These are phyloP conservation scores for Fusarium ramigenum DNA, from an alignment of 2,329 filamentous ascomycete genomes.

Conservation along the genomic window DNA sequence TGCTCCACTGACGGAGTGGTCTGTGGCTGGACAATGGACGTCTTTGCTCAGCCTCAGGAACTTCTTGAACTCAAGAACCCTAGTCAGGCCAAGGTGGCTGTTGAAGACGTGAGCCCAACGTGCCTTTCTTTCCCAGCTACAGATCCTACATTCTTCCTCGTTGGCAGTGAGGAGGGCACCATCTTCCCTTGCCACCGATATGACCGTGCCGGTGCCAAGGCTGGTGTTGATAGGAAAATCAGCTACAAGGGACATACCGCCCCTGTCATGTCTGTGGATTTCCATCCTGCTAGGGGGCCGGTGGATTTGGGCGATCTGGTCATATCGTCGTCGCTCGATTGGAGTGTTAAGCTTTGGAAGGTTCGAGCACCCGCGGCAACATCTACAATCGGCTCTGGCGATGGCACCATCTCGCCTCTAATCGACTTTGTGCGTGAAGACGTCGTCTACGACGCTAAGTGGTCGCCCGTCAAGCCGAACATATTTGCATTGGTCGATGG, in stretches of 20 bases:
- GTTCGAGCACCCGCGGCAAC: slow-evolving; percentile 82
- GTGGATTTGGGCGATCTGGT: slow-evolving; percentile 95
- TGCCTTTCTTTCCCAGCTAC: slow-evolving; percentile 94
- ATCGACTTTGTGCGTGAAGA: slow-evolving; percentile 94
- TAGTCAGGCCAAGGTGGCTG: slow-evolving; percentile 76
- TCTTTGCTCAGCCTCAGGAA: slow-evolving; percentile 96
- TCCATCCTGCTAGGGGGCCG: slow-evolving; percentile 91
- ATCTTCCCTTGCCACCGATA: slow-evolving; percentile 98
- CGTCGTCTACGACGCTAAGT: slow-evolving; percentile 93
- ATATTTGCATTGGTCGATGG: slow-evolving; percentile 96
- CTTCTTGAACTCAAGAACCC: slow-evolving; percentile 88
- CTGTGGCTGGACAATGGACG: slow-evolving; percentile 97
- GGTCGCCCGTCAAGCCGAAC: slow-evolving; percentile 93
- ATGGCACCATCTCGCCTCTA: slow-evolving; percentile 73
- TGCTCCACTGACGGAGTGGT: slow-evolving; percentile 96
- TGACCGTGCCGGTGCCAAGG: slow-evolving; percentile 95
- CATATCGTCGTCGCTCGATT: slow-evolving; percentile 91
- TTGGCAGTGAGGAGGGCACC: slow-evolving; percentile 94
- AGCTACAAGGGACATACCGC: slow-evolving; percentile 91
- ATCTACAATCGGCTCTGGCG: slow-evolving; percentile 64
- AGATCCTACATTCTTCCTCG: slow-evolving; percentile 96
- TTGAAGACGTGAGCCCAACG: slow-evolving; percentile 93
- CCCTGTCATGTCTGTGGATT: slow-evolving; percentile 94
- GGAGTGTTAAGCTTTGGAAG: slow-evolving; percentile 98
- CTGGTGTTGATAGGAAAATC: slow-evolving; percentile 89